Base-by-base conservation (phyloP, 768 basidiomycete genomes). In the Guyanaporus albipodus region DNA sequence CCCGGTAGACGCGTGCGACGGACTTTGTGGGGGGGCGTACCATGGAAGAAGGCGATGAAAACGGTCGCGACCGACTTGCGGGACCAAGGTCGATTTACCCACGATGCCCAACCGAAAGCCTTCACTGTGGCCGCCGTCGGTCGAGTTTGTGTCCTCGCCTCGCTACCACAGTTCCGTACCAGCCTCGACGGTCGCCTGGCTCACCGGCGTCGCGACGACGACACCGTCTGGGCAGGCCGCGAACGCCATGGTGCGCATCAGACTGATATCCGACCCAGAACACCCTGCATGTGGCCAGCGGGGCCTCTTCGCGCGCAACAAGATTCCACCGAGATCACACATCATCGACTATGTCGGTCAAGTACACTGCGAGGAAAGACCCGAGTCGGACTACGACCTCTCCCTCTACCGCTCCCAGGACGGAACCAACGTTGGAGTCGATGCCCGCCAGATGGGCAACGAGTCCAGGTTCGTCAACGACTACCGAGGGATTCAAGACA, bases 381-480 rank as follows among this genome's bases (percentile, higher is more conserved):
- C 72, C 21, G 67, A 75, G 26, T 87, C 87, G n/a, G 84, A 94
- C 65, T 95, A 95, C 61, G 93, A 95, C 66, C 71, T 95, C 21
- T 91, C 84, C 12, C 74, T 95, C n/a, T 72, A 77, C 62, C 83
- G 82, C 28, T 68, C 75, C 40, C 67, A 70, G 46, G 71, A 74
- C 42, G 80, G 79, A 8, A 59, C 77, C 32, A 83, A 72, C 57
- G 77, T 93, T 17, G 92, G 91, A 2, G 73, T 88, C 32, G 92
- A 96, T 62, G 91, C 91, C 17, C 71, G 72, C 23, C 54, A 35
- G 3, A 78, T 78, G 72, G 93, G 93, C 23, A 96, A 94, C 67
- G 89, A 92, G 64, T 85, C 85, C 1, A 73, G 93, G 58, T 93
- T 95, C 61, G 74, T 91, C 48, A 96, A 96, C 56, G 93, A 95